Evolutionary conservation across 768 basidiomycete genomes (phyloP).

Genomic region (Cytidiella melzeri): DNA sequence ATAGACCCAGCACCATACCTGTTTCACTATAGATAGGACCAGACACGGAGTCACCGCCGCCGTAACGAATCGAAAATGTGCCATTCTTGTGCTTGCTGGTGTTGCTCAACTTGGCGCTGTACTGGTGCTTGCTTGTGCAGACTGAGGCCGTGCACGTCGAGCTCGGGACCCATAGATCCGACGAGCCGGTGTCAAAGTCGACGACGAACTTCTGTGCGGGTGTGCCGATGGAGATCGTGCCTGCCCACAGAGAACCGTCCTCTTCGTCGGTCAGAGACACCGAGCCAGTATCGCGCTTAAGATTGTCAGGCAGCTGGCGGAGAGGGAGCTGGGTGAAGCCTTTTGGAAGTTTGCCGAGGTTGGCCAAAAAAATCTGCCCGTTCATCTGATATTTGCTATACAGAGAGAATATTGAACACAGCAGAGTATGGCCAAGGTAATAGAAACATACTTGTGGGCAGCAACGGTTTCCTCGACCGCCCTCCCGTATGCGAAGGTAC

Average conservation of each 20-base stretch:
- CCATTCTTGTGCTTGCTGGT: conserved; percentile 15
- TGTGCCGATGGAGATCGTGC: conserved; percentile 25
- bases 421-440: not conserved
- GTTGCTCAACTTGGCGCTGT: not conserved
- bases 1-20: too few species aligned
- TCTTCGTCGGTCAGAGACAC: conserved; percentile 31
- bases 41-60: conserved; percentile 25
- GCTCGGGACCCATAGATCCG: conserved; percentile 10
- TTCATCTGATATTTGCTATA: conserved; percentile 33
- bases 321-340: conserved; percentile 26
- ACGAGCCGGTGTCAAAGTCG: conserved; percentile 2
- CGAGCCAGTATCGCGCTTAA: conserved; percentile 11
- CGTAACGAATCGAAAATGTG: conserved; percentile 26
- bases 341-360: conserved; percentile 22
- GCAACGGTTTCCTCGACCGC: conserved; percentile 19
- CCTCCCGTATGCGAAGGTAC: conserved; percentile 22
- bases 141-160: conserved; percentile 2
- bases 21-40: conserved; percentile 27
- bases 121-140: conserved; percentile 4
- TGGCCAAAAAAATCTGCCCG: conserved; percentile 30
- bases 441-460: conserved; percentile 22
- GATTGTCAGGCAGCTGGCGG: conserved; percentile 13
- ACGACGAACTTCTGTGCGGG: conserved; percentile 9
- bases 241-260: conserved; percentile 33
- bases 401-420: not conserved